Evolutionary conservation across 345 rosid species (phyloP).

Genomic region (Chamaenerion angustifolium): DNA sequence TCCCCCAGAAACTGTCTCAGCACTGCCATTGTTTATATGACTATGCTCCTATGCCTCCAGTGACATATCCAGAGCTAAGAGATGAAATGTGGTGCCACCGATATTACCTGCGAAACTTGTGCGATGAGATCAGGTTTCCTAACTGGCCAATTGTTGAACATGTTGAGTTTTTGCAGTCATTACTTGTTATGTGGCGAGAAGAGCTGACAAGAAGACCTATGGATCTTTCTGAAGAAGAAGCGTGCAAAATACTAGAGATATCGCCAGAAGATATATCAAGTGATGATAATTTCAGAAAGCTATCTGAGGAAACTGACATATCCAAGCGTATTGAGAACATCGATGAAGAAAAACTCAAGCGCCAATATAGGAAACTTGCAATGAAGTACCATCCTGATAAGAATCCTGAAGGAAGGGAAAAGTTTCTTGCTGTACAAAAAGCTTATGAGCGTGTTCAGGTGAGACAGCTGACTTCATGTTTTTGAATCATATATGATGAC

Average conservation of each 20-base stretch:
- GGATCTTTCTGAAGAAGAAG: constrained; percentile 99
- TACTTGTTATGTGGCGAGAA: constrained; percentile 99
- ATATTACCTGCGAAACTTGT: constrained; percentile 83
- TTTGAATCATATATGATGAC: not conserved
- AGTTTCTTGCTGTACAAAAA: constrained; percentile 92
- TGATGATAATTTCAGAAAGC: constrained; percentile 37
- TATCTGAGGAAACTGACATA: constrained; percentile 30
- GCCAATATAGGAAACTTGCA: constrained; percentile 99
- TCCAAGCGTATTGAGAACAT: constrained; percentile 89
- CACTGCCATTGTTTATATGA: constrained; percentile 91
- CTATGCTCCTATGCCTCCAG: constrained; percentile 99
- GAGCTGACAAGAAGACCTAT: constrained; percentile 92
- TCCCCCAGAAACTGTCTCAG: constrained; percentile 91
- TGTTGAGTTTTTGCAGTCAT: constrained; percentile 90
- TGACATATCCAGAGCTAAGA: constrained; percentile 92
- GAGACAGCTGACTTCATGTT: constrained; percentile 2
- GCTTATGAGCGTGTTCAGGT: constrained; percentile 99
- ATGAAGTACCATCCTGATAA: constrained; percentile 99
- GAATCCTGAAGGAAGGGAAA: constrained; percentile 98
- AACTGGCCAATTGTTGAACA: constrained; percentile 98
- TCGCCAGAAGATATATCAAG: constrained; percentile 60
- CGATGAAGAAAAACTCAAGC: constrained; percentile 97
- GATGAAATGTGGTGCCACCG: constrained; percentile 99
- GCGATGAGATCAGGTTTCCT: constrained; percentile 90
- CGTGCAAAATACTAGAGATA: constrained; percentile 88